These are phyloP conservation scores for Penicillium manginii DNA, from an alignment of 495 filamentous ascomycete genomes.

Conservation along the genomic window DNA sequence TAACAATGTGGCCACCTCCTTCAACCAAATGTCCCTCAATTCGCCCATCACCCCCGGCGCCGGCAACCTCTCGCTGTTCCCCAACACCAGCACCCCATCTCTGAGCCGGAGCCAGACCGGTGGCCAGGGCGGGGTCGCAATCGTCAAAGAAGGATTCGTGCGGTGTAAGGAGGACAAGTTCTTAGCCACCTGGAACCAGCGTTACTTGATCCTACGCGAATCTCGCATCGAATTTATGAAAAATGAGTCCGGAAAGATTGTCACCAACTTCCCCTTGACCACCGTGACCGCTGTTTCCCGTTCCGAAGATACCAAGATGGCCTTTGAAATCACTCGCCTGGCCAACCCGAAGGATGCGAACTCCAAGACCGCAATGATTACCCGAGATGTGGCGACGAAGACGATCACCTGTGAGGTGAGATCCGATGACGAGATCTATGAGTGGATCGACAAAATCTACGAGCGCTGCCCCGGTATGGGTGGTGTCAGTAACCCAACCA, in stretches of 20 bases:
- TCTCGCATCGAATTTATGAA: conserved; percentile 91
- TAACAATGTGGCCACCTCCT: conserved; percentile 71
- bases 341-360: conserved; percentile 64
- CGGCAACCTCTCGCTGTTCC: conserved; percentile 55
- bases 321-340: conserved; percentile 85
- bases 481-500: conserved; percentile 96
- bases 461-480: conserved; percentile 96
- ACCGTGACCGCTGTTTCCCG: conserved; percentile 85
- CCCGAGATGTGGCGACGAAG: conserved; percentile 75
- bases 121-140: conserved; percentile 64
- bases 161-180: conserved; percentile 84
- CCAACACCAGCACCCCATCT: conserved; percentile 66
- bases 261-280: conserved; percentile 76
- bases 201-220: conserved; percentile 85
- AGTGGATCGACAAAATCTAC: conserved; percentile 98
- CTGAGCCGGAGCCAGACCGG: conserved; percentile 64
- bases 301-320: conserved; percentile 82
- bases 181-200: conserved; percentile 88
- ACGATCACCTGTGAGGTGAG: conserved; percentile 88
- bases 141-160: conserved; percentile 89
- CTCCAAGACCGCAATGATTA: conserved; percentile 60
- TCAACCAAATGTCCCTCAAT: conserved; percentile 71
- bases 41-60: conserved; percentile 64
- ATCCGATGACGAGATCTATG: conserved; percentile 92
- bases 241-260: conserved; percentile 79